These are phyloP conservation scores for Boletellus emodensis DNA, from an alignment of 768 basidiomycete species.

Conservation along the genomic window DNA sequence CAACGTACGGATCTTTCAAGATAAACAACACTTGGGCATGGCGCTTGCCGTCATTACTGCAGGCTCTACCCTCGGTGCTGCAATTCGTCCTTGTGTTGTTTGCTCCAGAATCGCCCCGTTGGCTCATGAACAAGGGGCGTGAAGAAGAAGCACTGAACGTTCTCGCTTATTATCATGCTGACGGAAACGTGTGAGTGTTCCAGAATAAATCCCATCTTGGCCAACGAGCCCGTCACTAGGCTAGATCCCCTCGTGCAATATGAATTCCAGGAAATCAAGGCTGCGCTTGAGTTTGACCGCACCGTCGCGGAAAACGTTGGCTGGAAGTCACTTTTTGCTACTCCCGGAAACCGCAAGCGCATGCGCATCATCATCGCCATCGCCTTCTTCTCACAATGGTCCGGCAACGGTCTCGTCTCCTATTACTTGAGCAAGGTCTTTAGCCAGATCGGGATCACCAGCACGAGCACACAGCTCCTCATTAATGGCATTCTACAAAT, in stretches of 20 bases:
- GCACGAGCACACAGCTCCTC: conserved; percentile 61
- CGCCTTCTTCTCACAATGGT: conserved; percentile 85
- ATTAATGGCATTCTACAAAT: conserved; percentile 85
- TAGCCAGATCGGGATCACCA: conserved; percentile 60
- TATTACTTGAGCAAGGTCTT: conserved; percentile 80
- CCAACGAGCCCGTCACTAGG: conserved; percentile 22
- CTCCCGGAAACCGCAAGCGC: conserved; percentile 69
- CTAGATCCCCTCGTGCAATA: conserved; percentile 65
- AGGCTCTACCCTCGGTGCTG: conserved; percentile 63
- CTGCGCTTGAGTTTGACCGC: conserved; percentile 67
- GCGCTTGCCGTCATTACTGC: conserved; percentile 76
- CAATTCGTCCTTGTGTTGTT: conserved; percentile 67
- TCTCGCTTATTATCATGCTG: conserved; percentile 81
- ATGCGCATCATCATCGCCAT: conserved; percentile 73
- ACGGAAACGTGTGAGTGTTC: conserved; percentile 54
- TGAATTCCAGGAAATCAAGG: conserved; percentile 79
- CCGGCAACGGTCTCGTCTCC: conserved; percentile 79
- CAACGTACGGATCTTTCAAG: conserved; percentile 76
- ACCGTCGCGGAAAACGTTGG: conserved; percentile 54
- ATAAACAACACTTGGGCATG: conserved; percentile 70
- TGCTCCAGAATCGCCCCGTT: conserved; percentile 83
- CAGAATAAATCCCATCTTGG: neutral
- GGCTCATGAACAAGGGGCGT: conserved; percentile 70
- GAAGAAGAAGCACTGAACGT: conserved; percentile 63
- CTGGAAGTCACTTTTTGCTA: conserved; percentile 66